Evolutionary conservation across 2,329 filamentous ascomycete genomes (phyloP), one percentile per base, ranked within the genome.

Genomic region (Paecilomyces sp.): DNA sequence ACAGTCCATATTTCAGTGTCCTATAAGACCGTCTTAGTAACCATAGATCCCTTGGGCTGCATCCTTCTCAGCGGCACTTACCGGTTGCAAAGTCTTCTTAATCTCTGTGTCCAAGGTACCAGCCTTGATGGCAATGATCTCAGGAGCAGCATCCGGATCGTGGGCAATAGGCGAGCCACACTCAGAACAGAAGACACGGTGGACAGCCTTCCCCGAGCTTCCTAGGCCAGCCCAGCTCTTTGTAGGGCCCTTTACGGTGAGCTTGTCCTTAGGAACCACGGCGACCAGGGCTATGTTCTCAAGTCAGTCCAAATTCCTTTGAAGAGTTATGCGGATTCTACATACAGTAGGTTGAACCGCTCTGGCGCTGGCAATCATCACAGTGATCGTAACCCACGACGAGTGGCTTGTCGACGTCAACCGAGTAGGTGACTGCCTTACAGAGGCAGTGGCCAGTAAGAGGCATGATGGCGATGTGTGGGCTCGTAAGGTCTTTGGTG

Each of bases 301-400:
- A 33, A 41, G 54, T 54, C 28, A 50, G 53, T 30, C 24, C 18
- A 18, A 2, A 47, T 55, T 30, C 24, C 31, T 30, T 11, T 50
- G 34, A 47, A 47, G 52, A 13, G 13, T 22, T 33, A 28, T 54
- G 51, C 28, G 8, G 55, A 50, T 57, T 51, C 33, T 22, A 59
- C 66, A 15, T 62, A 75, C 73, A 88, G 74, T 89, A 89, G 60
- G 86, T 88, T 18, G 85, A 88, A 64, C 86, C 86, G 56, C 76
- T 83, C 76, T 89, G 86, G 69, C 86, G 85, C 76, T 89, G 86
- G 81, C 86, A 89, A 75, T 88, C 86, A 70, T 89, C 86, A 68
- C 86, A 89, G 79, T 89, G 86, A 71, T 89, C 88, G 72, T 89
- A 88, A 64, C 82, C 86, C 57, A 83, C 76, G 13, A 74, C 41